Base-by-base conservation (phyloP, 805 yeast genomes). In the Myxozyma mucilagina region DNA sequence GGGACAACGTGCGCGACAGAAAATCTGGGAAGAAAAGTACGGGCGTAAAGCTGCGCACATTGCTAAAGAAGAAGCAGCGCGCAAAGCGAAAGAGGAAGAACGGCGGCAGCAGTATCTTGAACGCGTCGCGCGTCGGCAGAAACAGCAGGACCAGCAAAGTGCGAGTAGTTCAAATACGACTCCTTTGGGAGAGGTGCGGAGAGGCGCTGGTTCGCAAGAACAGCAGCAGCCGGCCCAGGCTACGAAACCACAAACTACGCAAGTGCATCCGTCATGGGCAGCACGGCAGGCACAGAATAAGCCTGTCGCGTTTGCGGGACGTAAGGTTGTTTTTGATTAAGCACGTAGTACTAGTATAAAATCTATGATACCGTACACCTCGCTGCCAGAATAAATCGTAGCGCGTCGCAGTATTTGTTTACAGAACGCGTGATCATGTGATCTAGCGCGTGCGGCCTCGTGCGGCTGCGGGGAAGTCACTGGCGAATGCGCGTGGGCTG, bases 201-300 rank as follows among this genome's bases (percentile, higher is more conserved):
- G 29, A 24, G 29, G 29, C 29, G 29, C 29, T 24, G 29, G 29
- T 24, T 24, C 29, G 4, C 29, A 24, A 24, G 29, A 24, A 24
- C 29, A 24, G 29, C 29, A 24, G 29, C 29, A 24, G 29, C 29
- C 29, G 29, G 4, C 29, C 39, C 20, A 16, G 47, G 43, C 10
- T 49, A 16, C 18, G 39, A 45, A 32, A 42, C 43, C 11, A 43
- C 47, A 8, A 54, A 24, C 9, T 71, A 71, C 53, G 76, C 79
- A 6, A n/a, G 16, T 88, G 66, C 99, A 94, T 82, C 99, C 99
- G n/a, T 94, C 99, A 1, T 94, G 99, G 99, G 86, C 84, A 68
- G 99, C 99, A 24, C 89, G 89, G 77, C 84, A 82, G 76, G 75
- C 82, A 65, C 89, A 85, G 32, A 72, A 78, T 65, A 82, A 84